phyloP scores from a whole-genome alignment of 164 flowering plant genomes.

The Magnolia kwangsiensis region DNA sequence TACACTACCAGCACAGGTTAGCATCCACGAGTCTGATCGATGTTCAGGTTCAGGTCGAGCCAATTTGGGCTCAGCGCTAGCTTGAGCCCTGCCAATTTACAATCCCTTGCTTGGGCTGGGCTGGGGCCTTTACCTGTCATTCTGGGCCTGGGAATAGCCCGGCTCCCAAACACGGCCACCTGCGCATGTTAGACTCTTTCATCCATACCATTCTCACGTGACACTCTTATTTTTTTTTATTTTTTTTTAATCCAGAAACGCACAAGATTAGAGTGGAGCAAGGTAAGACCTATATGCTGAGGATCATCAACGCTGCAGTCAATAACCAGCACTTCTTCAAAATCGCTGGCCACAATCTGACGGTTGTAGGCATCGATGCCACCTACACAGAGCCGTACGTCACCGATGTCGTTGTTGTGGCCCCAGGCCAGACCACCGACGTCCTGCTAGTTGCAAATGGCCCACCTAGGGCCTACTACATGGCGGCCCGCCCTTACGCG shows the following conservation, averaged over 20 bases:
- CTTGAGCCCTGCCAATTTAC: too few species aligned
- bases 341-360: constrained; percentile 58
- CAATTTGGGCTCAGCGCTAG: too few species aligned
- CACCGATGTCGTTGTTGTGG: constrained; percentile 55
- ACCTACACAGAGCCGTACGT: constrained; percentile 48
- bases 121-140: too few species aligned
- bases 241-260: constrained; percentile 24
- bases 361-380: constrained; percentile 68
- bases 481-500: constrained; percentile 53
- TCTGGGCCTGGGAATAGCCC: too few species aligned
- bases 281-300: constrained; percentile 65
- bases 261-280: constrained; percentile 33
- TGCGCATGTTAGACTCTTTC: too few species aligned
- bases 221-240: too few species aligned
- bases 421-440: constrained; percentile 73
- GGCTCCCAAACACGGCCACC: too few species aligned
- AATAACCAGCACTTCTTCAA: constrained; percentile 67
- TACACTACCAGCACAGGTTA: too few species aligned
- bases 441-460: constrained; percentile 54
- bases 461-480: constrained; percentile 41
- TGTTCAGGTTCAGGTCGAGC: not conserved
- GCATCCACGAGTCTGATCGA: too few species aligned
- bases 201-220: too few species aligned
- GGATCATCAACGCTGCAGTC: constrained; percentile 81
- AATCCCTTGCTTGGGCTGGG: too few species aligned